Base-by-base conservation (phyloP, 2,329 filamentous ascomycete genomes). In the Fusarium hostae region DNA sequence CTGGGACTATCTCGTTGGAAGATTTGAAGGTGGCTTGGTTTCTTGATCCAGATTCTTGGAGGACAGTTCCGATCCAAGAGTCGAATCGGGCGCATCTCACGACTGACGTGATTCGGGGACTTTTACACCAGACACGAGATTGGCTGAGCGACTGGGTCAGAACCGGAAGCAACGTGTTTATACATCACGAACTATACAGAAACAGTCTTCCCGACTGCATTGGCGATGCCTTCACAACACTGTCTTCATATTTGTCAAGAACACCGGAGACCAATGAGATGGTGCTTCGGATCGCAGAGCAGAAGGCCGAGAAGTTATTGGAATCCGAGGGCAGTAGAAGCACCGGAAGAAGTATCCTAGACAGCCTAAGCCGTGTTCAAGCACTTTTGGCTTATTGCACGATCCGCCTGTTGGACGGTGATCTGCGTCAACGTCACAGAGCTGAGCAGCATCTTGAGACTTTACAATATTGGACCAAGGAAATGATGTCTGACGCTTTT, bases 321-420 rank as follows among this genome's bases (percentile, higher is more conserved):
- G 9, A 28, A 2, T 59, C 54, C 2, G 47, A 58, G 11, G 18
- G 10, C 11, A 11, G 22, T 11, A 34, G 11, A 24, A 34, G 6
- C 8, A 34, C 11, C 7, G 4, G n/a, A 32, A 30, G 30, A 28
- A 47, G 34, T 9, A 51, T 40, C 26, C n/a, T 70, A 1, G n/a
- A 60, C 10, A 63, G 54, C 15, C 60, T 72, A 11, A 70, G 71
- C 6, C 68, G 76, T 16, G 71, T 77, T 3, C 75, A 76, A 7
- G 69, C 76, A 9, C 59, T 78, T 5, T 35, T 75, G 12, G 58
- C 67, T 7, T 77, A 77, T 60, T 67, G 60, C 40, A 54, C 74
- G n/a, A 68, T 78, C 20, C 72, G 71, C 9, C 74, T 78, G 5
- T 68, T 75, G 24, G 75, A 77, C 20, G 74, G 75, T 3, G 68